Evolutionary conservation across 1,284 basidiomycete genomes (phyloP).

Genomic region (Apiotrichum akiyoshidainum): DNA sequence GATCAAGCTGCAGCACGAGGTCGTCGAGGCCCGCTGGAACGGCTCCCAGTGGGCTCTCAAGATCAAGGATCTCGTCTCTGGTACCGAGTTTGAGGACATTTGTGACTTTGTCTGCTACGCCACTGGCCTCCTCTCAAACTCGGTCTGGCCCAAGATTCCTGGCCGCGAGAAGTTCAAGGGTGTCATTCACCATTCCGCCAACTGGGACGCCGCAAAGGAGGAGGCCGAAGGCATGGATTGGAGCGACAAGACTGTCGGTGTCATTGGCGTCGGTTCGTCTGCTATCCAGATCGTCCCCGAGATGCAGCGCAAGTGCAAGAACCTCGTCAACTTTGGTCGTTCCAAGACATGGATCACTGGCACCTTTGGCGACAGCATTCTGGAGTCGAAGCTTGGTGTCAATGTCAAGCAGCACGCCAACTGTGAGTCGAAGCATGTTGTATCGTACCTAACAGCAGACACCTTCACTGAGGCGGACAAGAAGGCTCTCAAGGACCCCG

Average conservation of each 20-base stretch:
- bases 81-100: conserved; percentile 17
- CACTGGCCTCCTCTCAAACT: conserved; percentile 24
- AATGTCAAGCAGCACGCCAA: conserved; percentile 1
- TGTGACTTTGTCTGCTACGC: conserved; percentile 38
- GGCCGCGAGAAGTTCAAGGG: conserved; percentile 31
- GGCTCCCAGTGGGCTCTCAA: conserved; percentile 29
- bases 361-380: conserved; percentile 23
- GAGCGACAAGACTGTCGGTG: conserved; percentile 15
- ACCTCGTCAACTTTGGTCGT: conserved; percentile 32
- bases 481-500: conserved; percentile 17
- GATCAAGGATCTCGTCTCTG: conserved; percentile 10
- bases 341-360: conserved; percentile 29
- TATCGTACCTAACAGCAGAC: conserved; percentile 8
- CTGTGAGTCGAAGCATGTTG: neutral
- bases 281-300: conserved; percentile 32
- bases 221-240: conserved; percentile 21
- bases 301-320: conserved; percentile 20
- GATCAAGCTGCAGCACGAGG: conserved; percentile 30
- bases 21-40: conserved; percentile 29
- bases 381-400: conserved; percentile 8
- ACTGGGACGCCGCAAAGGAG: conserved; percentile 19
- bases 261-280: conserved; percentile 22
- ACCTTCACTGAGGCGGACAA: conserved; percentile 30
- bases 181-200: conserved; percentile 26
- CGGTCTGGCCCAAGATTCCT: conserved; percentile 37